Conservation (phyloP, 176 grass and related monocot genomes). For the Poa pratensis region DNA sequence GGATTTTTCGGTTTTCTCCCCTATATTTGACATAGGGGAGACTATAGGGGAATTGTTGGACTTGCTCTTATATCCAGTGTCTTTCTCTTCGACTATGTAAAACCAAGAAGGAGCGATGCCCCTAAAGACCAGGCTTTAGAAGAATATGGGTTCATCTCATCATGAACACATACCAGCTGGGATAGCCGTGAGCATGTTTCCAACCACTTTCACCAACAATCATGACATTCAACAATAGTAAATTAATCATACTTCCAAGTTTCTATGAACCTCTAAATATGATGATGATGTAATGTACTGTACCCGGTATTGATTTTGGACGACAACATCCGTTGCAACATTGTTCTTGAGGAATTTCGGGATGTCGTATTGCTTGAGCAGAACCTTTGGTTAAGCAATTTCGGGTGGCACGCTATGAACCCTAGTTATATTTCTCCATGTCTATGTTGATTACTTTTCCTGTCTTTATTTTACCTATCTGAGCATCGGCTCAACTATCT, state of each 20-base stretch:
- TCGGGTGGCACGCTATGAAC: too few species aligned
- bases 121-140: background rate
- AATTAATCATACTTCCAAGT: constrained; percentile 1
- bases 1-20: too few species aligned
- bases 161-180: background rate
- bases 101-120: background rate
- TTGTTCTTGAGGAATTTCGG: background rate
- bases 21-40: too few species aligned
- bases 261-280: background rate
- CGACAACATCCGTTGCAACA: background rate
- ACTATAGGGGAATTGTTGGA: too few species aligned
- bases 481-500: too few species aligned
- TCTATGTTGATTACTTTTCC: too few species aligned
- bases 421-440: too few species aligned
- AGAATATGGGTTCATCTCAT: constrained; percentile 3
- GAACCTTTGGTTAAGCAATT: background rate
- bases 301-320: background rate
- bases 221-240: background rate
- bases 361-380: background rate
- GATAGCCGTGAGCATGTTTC: background rate
- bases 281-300: background rate
- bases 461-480: too few species aligned
- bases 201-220: background rate
- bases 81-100: background rate
- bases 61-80: background rate